These are phyloP conservation scores for Colletotrichum liriopes DNA, from an alignment of 2,329 filamentous ascomycete genomes.

Conservation along the genomic window DNA sequence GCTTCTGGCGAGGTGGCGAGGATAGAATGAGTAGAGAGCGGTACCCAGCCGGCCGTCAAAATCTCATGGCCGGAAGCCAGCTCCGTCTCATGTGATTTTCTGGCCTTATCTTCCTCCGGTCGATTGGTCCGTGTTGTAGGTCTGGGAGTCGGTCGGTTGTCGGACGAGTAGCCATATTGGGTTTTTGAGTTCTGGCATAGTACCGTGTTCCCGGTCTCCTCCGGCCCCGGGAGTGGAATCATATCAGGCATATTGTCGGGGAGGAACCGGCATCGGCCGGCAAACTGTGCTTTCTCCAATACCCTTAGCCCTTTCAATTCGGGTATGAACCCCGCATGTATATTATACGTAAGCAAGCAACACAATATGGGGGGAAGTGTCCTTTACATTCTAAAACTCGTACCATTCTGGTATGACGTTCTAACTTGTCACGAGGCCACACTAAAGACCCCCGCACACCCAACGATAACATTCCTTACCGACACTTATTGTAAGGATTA, in stretches of 20 bases:
- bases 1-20: neutral
- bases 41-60: too few relatives aligned
- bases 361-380: neutral
- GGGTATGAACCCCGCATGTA: neutral
- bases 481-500: too few relatives aligned
- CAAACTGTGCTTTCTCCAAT: neutral
- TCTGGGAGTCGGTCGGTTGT: constrained; percentile 18
- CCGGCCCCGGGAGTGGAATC: constrained; percentile 14
- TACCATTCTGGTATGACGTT: neutral
- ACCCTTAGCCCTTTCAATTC: neutral
- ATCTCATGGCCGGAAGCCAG: neutral
- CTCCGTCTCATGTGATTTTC: neutral
- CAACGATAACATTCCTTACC: neutral
- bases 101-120: neutral
- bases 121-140: neutral
- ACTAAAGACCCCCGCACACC: neutral
- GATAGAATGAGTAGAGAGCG: neutral
- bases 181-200: neutral
- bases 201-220: constrained; percentile 12
- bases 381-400: neutral
- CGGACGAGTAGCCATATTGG: neutral
- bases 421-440: neutral
- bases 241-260: neutral
- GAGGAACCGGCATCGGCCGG: neutral
- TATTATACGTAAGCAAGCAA: neutral